Conservation (phyloP, 2,329 filamentous ascomycete genomes). For the Colletotrichum tropicicola region DNA sequence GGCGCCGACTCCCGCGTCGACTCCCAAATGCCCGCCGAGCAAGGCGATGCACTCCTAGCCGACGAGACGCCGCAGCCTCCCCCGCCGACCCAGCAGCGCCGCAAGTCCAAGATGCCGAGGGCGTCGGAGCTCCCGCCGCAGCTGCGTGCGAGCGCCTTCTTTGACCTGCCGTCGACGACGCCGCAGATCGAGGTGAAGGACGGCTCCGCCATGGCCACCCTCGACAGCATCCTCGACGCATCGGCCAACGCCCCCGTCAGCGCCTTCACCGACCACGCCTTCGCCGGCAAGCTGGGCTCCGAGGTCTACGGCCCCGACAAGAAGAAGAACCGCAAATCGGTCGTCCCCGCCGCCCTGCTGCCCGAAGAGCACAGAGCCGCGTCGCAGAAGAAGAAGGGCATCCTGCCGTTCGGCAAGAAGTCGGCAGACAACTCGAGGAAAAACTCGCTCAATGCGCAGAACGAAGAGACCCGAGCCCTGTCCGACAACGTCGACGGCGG, state of each 20-base stretch:
- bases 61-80: conserved; percentile 21
- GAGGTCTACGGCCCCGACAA: conserved; percentile 75
- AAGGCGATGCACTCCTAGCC: not conserved
- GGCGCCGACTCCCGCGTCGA: conserved; percentile 4
- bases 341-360: conserved; percentile 38
- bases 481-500: conserved; percentile 36
- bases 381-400: conserved; percentile 55
- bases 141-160: conserved; percentile 89
- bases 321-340: conserved; percentile 51
- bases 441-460: conserved; percentile 25
- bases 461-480: conserved; percentile 35
- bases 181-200: conserved; percentile 69
- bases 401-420: conserved; percentile 57
- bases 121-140: conserved; percentile 73
- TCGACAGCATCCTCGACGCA: conserved; percentile 92
- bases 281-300: conserved; percentile 77
- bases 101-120: conserved; percentile 42
- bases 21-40: not conserved
- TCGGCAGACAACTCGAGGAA: conserved; percentile 34
- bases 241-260: conserved; percentile 87
- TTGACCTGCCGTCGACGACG: conserved; percentile 72
- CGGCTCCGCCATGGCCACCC: conserved; percentile 85
- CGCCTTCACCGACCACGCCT: conserved; percentile 91
- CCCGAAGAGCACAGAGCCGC: conserved; percentile 28
- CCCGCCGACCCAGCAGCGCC: conserved; percentile 35